Conservation (phyloP, 2,329 filamentous ascomycete species). For the Cordyceps pruinosa region DNA sequence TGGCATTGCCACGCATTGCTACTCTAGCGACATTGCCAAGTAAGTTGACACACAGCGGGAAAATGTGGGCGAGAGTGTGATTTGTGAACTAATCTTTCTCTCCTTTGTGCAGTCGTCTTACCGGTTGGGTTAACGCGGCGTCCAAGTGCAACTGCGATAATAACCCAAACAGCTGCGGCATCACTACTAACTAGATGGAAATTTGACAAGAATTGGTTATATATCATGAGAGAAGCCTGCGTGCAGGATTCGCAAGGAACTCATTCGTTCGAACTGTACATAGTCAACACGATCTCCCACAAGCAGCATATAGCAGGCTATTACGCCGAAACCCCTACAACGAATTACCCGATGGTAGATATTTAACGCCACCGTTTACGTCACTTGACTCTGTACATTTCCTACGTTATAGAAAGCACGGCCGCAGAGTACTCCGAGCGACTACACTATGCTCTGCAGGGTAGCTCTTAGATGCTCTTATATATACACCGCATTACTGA, state of each 20-base stretch:
- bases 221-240: background rate
- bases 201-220: background rate
- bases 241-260: background rate
- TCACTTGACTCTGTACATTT: too few relatives aligned
- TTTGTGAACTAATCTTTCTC: background rate
- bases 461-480: too few relatives aligned
- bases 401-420: too few relatives aligned
- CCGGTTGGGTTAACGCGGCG: conserved; percentile 16
- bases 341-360: too few relatives aligned
- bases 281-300: background rate
- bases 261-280: background rate
- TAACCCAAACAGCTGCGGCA: conserved; percentile 15
- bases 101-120: conserved; percentile 15
- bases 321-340: too few relatives aligned
- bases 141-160: conserved; percentile 18
- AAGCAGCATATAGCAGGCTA: background rate
- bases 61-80: background rate
- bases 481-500: too few relatives aligned
- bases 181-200: conserved; percentile 8
- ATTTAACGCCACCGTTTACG: too few relatives aligned
- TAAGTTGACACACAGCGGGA: background rate
- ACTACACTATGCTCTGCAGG: too few relatives aligned
- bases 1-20: conserved; percentile 42
- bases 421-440: too few relatives aligned
- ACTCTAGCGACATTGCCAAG: conserved; percentile 41